These are phyloP conservation scores for Amphirosellinia nigrospora DNA, from an alignment of 495 filamentous ascomycete species.

Conservation along the genomic window DNA sequence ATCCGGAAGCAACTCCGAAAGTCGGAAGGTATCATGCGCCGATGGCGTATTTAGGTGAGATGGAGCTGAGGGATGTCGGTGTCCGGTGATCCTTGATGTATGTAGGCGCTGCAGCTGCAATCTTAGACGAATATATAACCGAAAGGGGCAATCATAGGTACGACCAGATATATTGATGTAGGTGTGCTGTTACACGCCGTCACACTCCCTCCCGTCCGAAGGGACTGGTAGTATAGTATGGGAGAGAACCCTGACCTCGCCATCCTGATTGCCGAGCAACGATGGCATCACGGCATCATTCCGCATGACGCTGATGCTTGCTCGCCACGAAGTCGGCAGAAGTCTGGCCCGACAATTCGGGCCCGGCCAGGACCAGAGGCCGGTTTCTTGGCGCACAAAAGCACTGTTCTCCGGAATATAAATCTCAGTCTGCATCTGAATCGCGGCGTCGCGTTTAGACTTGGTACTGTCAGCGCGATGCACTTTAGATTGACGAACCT, in stretches of 20 bases:
- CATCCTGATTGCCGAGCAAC: not conserved
- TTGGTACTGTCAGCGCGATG: not conserved
- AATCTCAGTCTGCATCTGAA: not conserved
- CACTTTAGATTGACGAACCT: not conserved
- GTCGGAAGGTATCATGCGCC: not conserved
- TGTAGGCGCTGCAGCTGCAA: no score
- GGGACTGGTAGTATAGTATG: no score
- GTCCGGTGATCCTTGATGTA: no score
- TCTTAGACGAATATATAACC: no score
- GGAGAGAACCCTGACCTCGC: no score
- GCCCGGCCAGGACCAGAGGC: not conserved
- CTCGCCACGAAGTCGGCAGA: not conserved
- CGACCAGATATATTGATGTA: not conserved
- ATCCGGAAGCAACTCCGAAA: constrained; percentile 11
- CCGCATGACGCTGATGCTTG: not conserved
- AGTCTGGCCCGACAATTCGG: not conserved
- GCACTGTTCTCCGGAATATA: not conserved
- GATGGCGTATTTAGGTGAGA: not conserved
- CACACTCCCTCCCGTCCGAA: no score
- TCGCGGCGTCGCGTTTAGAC: not conserved
- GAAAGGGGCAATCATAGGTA: no score
- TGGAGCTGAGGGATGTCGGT: not conserved
- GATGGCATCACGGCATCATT: not conserved
- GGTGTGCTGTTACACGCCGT: not conserved
- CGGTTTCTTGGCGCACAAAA: not conserved